A percentile compares a stretch with the other conserved stretches of the same genome.
phyloP scores from a whole-genome alignment of 768 basidiomycete species.

The Nidularia pulvinata region DNA sequence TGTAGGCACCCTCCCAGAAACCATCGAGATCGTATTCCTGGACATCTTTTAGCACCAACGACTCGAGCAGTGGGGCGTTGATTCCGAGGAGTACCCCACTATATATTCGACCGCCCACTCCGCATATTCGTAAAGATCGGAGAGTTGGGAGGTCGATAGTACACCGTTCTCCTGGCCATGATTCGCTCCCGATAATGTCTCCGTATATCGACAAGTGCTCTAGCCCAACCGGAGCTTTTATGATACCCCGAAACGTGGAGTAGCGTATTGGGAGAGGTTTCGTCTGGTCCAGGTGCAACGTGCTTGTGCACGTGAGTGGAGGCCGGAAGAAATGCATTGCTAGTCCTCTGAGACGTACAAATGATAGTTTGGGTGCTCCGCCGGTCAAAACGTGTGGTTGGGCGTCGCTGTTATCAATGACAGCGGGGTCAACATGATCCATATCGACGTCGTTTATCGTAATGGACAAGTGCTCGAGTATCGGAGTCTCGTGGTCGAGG shows the following conservation, averaged over 20 bases:
- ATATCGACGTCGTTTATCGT: constrained; percentile 26
- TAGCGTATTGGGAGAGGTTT: constrained; percentile 29
- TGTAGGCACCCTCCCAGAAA: constrained; percentile 21
- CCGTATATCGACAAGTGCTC: constrained; percentile 43
- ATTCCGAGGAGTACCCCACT: constrained; percentile 35
- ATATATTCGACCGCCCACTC: constrained; percentile 31
- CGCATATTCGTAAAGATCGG: constrained; percentile 38
- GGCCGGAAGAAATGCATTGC: constrained; percentile 39
- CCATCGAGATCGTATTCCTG: constrained; percentile 39
- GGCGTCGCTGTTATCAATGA: constrained; percentile 10
- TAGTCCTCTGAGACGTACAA: constrained; percentile 42
- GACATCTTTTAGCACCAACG: constrained; percentile 38
- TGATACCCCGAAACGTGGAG: constrained; percentile 26
- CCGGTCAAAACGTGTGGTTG: constrained; percentile 22
- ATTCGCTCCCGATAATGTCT: constrained; percentile 26
- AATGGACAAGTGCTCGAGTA: constrained; percentile 36
- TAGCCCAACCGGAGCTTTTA: constrained; percentile 29
- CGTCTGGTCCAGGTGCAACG: constrained; percentile 45
- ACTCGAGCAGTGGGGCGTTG: constrained; percentile 33
- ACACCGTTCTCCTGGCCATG: constrained; percentile 20
- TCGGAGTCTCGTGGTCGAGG: constrained; percentile 22
- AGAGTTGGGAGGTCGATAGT: constrained; percentile 31
- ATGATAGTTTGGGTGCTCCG: constrained; percentile 26
- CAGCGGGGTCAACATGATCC: constrained; percentile 2
- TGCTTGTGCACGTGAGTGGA: constrained; percentile 27